Evolutionary conservation across 2,329 filamentous ascomycete genomes (phyloP), one percentile per base, ranked within the genome.

Genomic region (Nakataea oryzae): DNA sequence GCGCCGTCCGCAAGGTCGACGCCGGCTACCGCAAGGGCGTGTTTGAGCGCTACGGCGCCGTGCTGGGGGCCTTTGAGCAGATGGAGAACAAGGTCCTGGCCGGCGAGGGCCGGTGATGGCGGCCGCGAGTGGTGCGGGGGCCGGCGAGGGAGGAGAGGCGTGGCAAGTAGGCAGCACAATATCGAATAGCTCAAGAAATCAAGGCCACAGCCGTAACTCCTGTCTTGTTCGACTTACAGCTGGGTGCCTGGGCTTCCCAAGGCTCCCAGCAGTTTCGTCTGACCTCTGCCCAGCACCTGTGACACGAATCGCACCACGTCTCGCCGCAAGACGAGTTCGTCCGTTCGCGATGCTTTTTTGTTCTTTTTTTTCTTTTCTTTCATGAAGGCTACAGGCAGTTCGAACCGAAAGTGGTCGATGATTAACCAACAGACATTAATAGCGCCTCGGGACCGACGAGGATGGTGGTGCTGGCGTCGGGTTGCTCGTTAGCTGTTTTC

Each of bases 1-100:
- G 86, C 0, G 91, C 93, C 66, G 87, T 96, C 14, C 85, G 90
- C 76, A 90, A 85, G 76, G 88, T 97, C 57, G 91, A 88, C 54
- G 84, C 89, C 2, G 93, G 95, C 2, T 99, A 93, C 75, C 81
- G 85, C 65, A 76, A 86, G 66, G 88, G 85, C 0, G 78, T 87
- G 2, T 97, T 91, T 76, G 85, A 90, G 73, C 76, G 76, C 72
- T 97, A 97, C 74, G 91, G 90, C 0, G 78, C 81, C 57, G 89
- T 93, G 13, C 74, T 97, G 55, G 82, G 83, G 60, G 89, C 88
- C 0, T 96, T 96, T 75, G 86, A 86, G 69, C 78, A 81, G 74
- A 88, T 93, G 82, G 92, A 96, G 78, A 72, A 77, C 67, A 75
- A 75, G 70, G 84, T 93, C 54, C 73, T 95, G 71, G 70, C 74